Evolutionary conservation across 1,284 basidiomycete genomes (phyloP).

Genomic region (Quambalaria eucalypti): DNA sequence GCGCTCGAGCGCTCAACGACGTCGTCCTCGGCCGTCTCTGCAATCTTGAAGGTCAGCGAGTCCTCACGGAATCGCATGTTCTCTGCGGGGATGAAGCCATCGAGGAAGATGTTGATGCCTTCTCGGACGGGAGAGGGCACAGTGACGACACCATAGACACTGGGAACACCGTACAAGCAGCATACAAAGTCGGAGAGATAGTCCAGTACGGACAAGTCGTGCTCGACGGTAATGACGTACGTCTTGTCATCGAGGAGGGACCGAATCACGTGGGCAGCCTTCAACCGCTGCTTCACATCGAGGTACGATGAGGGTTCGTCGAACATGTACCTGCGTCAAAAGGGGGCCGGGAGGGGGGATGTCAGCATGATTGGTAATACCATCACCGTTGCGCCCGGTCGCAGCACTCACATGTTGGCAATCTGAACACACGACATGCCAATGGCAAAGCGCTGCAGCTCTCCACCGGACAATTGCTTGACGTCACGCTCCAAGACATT

Average conservation of each 20-base stretch:
- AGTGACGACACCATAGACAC: conserved; percentile 46
- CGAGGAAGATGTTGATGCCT: conserved; percentile 46
- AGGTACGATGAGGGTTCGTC: conserved; percentile 47
- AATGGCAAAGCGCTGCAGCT: conserved; percentile 46
- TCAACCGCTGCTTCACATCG: conserved; percentile 47
- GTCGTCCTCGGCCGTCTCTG: conserved; percentile 44
- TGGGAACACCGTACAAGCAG: conserved; percentile 46
- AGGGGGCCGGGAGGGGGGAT: too few species aligned
- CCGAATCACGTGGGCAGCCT: conserved; percentile 43
- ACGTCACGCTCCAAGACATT: conserved; percentile 43
- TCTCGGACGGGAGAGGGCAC: conserved; percentile 44
- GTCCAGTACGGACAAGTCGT: conserved; percentile 45
- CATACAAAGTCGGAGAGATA: conserved; percentile 47
- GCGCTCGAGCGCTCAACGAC: conserved; percentile 31
- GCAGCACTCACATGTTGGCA: conserved; percentile 37
- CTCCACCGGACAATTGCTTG: conserved; percentile 43
- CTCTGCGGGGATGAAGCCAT: conserved; percentile 45
- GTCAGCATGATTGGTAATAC: not conserved
- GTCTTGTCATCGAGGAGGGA: conserved; percentile 41
- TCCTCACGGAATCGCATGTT: conserved; percentile 48
- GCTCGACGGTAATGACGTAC: conserved; percentile 47
- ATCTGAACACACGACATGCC: conserved; percentile 45
- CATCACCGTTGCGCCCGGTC: not conserved
- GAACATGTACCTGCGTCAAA: conserved; percentile 44
- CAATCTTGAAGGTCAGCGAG: conserved; percentile 44